Conservation (phyloP, 179 eudicot genomes). For the Nepenthes alata region DNA sequence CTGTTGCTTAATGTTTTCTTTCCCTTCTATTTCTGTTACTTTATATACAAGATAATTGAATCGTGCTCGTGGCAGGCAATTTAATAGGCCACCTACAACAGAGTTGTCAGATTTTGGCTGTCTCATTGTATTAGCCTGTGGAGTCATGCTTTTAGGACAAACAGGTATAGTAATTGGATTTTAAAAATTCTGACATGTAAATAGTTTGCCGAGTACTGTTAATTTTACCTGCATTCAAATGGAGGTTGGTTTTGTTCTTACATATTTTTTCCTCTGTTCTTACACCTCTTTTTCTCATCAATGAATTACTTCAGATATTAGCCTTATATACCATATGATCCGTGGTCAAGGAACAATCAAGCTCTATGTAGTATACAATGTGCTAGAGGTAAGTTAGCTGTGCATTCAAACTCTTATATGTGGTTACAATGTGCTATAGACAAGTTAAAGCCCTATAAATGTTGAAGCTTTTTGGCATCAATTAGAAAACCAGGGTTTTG, state of each 20-base stretch:
- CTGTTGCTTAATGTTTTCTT: neutral
- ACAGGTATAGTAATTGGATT: slow-evolving; percentile 43
- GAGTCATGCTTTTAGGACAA: slow-evolving; percentile 57
- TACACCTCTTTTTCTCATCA: neutral
- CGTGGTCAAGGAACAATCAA: slow-evolving; percentile 97
- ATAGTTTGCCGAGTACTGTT: neutral
- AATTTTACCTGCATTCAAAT: neutral
- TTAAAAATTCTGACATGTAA: neutral
- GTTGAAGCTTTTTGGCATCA: too few relatives aligned
- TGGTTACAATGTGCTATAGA: too few relatives aligned
- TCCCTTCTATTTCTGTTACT: neutral
- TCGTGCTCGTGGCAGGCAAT: slow-evolving; percentile 69
- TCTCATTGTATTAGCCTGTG: slow-evolving; percentile 52
- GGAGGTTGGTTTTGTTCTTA: neutral
- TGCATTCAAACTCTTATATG: too few relatives aligned
- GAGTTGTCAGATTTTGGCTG: slow-evolving; percentile 87
- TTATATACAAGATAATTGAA: slow-evolving; percentile 24
- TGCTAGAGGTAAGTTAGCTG: slow-evolving; percentile 57
- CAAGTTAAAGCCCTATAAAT: too few relatives aligned
- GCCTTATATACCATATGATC: slow-evolving; percentile 96
- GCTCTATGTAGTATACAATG: slow-evolving; percentile 92
- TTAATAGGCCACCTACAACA: slow-evolving; percentile 61
- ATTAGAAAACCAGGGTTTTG: too few relatives aligned
- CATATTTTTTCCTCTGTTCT: slow-evolving; percentile 4
- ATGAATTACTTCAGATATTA: slow-evolving; percentile 59